Base-by-base conservation (phyloP, 169 alveolate species). In the Cryptosporidium sp. region DNA sequence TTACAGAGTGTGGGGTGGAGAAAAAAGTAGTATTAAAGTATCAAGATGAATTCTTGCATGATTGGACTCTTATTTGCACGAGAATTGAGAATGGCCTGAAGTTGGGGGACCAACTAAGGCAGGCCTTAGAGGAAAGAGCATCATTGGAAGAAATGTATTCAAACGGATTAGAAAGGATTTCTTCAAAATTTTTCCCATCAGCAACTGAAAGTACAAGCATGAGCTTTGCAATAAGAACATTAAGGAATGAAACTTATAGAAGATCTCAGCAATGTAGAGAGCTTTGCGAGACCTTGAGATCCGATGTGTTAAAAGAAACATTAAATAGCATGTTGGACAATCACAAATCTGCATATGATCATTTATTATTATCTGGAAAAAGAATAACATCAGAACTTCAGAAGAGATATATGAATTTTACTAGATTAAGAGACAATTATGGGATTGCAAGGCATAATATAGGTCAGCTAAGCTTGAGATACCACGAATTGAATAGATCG, bases 171-270 rank as follows among this genome's bases (percentile, higher is more conserved):
- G 89, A 80, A 44, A 80, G 3, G 14, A 80, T 80, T 29, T 80
- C 89, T 42, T 80, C 89, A 10, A 80, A 23, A 12, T 62, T 80
- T 80, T 80, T 80, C 21, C 89, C 89, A 26, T 29, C 75, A 2
- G 89, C 80, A 80, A 80, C 89, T 14, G 89, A 80, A 80, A 80
- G 89, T 62, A 23, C 75, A 39, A 80, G 80, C 31, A 42, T 80
- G 60, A 18, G 80, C 2, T 62, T 73, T 18, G 89, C 89, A 62
- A 65, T 80, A 1, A 80, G 23, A 48, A 23, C 89, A 9, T 68
- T 80, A 26, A 80, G 89, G 51, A 80, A 65, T 65, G 89, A 80
- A 65, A 80, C 75, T 26, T 80, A 62, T 7, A 60, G 89, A 44
- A 80, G 89, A 23, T 60, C 89, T 29, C 44, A 80, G 62, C 89